Base-by-base conservation (phyloP, 2,329 filamentous ascomycete species). In the Pseudovirgaria hyperparasitica region DNA sequence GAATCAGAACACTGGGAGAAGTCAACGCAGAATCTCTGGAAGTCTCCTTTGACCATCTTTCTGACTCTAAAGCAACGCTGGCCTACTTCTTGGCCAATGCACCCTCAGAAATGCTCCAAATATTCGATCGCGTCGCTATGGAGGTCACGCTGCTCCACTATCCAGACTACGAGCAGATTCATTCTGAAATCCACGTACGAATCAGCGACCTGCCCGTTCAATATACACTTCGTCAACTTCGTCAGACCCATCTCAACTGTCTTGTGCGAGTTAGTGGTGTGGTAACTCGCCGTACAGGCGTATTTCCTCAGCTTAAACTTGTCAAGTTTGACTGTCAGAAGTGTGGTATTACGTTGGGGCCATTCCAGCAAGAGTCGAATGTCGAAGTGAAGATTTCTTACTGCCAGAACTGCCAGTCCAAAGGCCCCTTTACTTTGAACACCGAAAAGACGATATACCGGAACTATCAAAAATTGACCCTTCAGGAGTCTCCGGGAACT, bases 241-340 rank as follows among this genome's bases (percentile, higher is more conserved):
- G 90, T 34, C 90, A 98, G 57, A 84, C 79, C 4, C 92, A 98
- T 48, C 70, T 98, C 33, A 98, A 98, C 65, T 93, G 86, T 45
- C 67, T 98, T 22, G 82, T 98, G 20, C 77, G 87, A 28, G 90
- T 98, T 29, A 86, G 80, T 42, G 90, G 90, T 40, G 90, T 98
- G 4, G 90, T 98, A 16, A 98, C 90, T 18, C 76, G 90, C 37
- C 74, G 90, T 40, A 92, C 78, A 15, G 90, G 90, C 30, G 92
- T 98, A 25, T 98, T 98, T 53, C 90, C 90, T 3, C 90, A 98
- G 59, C 65, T 98, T 34, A 96, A 96, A 55, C 94, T 96, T 54
- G 82, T 98, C 60, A 93, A 94, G 59, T 96, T 98, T 48, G 82
- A 94, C 59, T 98, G 90, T 58, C 74, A 67, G 32, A 98, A 94